These are phyloP conservation scores for Globisporangium nodosum DNA, from an alignment of 352 stramenopile genomes.

Conservation along the genomic window DNA sequence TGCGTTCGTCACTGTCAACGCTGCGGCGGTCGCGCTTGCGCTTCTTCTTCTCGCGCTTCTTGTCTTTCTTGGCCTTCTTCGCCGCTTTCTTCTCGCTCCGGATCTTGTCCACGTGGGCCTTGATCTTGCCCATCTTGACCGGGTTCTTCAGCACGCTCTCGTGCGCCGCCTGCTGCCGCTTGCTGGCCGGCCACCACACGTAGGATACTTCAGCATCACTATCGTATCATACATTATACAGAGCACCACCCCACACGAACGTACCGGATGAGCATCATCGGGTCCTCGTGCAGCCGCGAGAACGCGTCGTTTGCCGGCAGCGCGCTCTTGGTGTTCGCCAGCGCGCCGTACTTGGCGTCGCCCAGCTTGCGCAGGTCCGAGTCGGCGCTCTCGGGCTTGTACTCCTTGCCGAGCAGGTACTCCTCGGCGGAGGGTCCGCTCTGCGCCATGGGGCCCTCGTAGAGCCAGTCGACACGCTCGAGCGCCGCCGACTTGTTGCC, in stretches of 20 bases:
- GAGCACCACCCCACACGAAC: constrained; percentile 7
- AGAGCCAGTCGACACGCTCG: constrained; percentile 96
- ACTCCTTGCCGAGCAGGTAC: constrained; percentile 93
- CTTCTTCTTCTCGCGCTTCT: constrained; percentile 41
- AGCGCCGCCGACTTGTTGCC: constrained; percentile 71
- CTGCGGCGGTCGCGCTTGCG: constrained; percentile 31
- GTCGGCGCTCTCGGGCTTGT: constrained; percentile 38
- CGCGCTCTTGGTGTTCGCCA: constrained; percentile 45
- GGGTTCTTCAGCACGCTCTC: constrained; percentile 88
- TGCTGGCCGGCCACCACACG: constrained; percentile 16
- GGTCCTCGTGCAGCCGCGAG: constrained; percentile 92
- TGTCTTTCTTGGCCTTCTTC: constrained; percentile 63
- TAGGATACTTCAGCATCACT: neutral
- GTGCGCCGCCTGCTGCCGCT: constrained; percentile 65
- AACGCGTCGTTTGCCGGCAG: constrained; percentile 88
- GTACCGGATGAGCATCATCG: constrained; percentile 93
- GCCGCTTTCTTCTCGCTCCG: constrained; percentile 72
- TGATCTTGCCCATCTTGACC: constrained; percentile 88
- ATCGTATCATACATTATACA: neutral
- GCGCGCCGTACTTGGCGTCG: constrained; percentile 60
- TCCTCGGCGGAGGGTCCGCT: constrained; percentile 75
- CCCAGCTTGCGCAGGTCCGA: constrained; percentile 46
- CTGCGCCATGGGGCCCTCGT: constrained; percentile 88
- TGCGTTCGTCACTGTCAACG: constrained; percentile 3
- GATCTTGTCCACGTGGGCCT: constrained; percentile 71